phyloP scores from a whole-genome alignment of 768 basidiomycete species.

The Auricularia cornea region DNA sequence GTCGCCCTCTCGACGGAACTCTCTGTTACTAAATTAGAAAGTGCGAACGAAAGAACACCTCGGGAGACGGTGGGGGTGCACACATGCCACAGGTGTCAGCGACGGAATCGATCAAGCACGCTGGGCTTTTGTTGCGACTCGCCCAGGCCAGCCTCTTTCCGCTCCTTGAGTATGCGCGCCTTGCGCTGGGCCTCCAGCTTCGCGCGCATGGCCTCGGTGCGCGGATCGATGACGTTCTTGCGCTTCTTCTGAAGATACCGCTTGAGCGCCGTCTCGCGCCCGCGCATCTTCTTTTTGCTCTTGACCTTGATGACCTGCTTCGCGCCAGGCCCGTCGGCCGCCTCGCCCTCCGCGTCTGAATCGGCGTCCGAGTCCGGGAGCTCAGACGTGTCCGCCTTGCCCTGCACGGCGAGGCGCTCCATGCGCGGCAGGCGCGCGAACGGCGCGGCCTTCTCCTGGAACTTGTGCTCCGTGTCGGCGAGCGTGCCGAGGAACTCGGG shows the following conservation, averaged over 20 bases:
- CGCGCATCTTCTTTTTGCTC: constrained; percentile 71
- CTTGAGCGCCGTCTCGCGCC: constrained; percentile 80
- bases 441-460: constrained; percentile 36
- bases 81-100: not conserved
- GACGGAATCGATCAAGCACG: not conserved
- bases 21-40: too few relatives aligned
- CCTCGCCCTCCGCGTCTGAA: constrained; percentile 30
- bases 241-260: constrained; percentile 84
- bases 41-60: too few relatives aligned
- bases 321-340: constrained; percentile 27
- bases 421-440: constrained; percentile 71
- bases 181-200: not conserved
- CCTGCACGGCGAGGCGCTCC: constrained; percentile 64
- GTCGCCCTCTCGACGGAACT: too few relatives aligned
- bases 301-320: constrained; percentile 38
- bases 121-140: not conserved
- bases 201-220: not conserved
- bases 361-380: constrained; percentile 12
- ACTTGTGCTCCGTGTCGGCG: constrained; percentile 48
- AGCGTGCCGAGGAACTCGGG: constrained; percentile 68
- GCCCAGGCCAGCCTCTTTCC: constrained; percentile 5
- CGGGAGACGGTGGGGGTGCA: too few relatives aligned
- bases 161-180: constrained; percentile 21
- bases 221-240: constrained; percentile 89
- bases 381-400: constrained; percentile 66